These are phyloP conservation scores for Colletotrichum sp. DNA, from an alignment of 2,329 filamentous ascomycete genomes.

Conservation along the genomic window DNA sequence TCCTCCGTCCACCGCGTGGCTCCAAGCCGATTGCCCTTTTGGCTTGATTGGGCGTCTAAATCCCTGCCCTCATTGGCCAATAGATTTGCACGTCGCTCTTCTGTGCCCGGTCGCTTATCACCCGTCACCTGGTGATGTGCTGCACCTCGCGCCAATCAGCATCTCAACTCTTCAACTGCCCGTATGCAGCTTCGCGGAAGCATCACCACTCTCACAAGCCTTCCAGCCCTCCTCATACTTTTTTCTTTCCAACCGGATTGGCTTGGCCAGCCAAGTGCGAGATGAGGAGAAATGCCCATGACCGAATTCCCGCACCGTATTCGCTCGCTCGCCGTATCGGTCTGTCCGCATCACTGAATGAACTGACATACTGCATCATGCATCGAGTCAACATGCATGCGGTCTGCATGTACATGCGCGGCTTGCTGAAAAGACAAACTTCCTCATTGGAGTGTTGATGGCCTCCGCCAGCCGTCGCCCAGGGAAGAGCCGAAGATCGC, in stretches of 20 bases:
- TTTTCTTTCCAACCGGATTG: neutral
- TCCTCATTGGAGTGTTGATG: slow-evolving; percentile 13
- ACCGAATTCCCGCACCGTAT: neutral
- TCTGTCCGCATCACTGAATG: slow-evolving; percentile 6
- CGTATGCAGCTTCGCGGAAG: slow-evolving; percentile 13
- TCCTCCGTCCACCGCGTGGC: neutral
- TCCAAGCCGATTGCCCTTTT: slow-evolving; percentile 1
- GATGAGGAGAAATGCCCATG: slow-evolving; percentile 7
- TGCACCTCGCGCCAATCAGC: slow-evolving; percentile 11
- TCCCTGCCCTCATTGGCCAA: slow-evolving; percentile 11
- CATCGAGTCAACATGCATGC: slow-evolving; percentile 20
- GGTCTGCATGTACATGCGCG: slow-evolving; percentile 10
- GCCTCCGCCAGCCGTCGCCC: neutral
- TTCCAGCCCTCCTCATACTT: slow-evolving; percentile 6
- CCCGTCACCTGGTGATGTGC: slow-evolving; percentile 21
- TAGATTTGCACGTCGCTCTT: neutral
- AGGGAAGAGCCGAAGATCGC: slow-evolving; percentile 16
- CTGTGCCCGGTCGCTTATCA: slow-evolving; percentile 17
- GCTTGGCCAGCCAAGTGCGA: neutral
- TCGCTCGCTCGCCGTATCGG: slow-evolving; percentile 7
- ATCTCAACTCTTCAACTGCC: neutral
- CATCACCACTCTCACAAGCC: slow-evolving; percentile 13
- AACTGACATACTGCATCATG: slow-evolving; percentile 14
- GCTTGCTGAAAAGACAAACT: neutral
- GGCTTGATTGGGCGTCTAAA: slow-evolving; percentile 19